Evolutionary conservation across 208 protist species (phyloP).

Genomic region (Kentomonas sorsogonicus): DNA sequence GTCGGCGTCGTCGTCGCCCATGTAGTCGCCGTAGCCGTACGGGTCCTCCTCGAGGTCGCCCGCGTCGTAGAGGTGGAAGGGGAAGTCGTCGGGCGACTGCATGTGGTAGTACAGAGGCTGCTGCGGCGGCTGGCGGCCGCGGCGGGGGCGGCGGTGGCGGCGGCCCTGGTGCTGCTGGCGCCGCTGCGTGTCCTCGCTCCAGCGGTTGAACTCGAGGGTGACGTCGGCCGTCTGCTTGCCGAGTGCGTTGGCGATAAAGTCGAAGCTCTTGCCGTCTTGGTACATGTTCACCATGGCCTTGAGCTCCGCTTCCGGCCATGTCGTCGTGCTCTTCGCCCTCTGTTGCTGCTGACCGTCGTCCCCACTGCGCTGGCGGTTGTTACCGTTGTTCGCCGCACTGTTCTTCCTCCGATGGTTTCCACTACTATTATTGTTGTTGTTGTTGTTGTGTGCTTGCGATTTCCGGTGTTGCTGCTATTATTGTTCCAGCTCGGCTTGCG

Average conservation of each 20-base stretch:
- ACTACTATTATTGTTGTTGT: slow-evolving; percentile 2
- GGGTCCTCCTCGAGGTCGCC: slow-evolving; percentile 32
- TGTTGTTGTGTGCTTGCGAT: slow-evolving; percentile 6
- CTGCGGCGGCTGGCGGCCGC: no score
- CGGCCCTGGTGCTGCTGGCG: slow-evolving; percentile 2
- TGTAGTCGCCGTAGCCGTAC: slow-evolving; percentile 63
- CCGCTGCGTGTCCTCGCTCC: slow-evolving; percentile 54
- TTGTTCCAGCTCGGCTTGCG: neutral
- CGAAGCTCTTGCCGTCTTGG: slow-evolving; percentile 88
- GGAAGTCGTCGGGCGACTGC: slow-evolving; percentile 63
- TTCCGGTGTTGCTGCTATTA: slow-evolving; percentile 16
- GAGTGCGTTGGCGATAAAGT: slow-evolving; percentile 87
- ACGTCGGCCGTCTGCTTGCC: slow-evolving; percentile 58
- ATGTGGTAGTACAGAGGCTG: slow-evolving; percentile 51
- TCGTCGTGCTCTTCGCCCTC: slow-evolving; percentile 33
- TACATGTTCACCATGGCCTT: slow-evolving; percentile 87
- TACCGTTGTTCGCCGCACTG: no score
- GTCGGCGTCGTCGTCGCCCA: slow-evolving; percentile 15
- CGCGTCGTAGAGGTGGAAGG: slow-evolving; percentile 39
- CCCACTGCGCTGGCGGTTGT: slow-evolving; percentile 9
- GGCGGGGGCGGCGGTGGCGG: no score
- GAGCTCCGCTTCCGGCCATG: slow-evolving; percentile 66
- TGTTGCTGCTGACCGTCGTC: slow-evolving; percentile 11
- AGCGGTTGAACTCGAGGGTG: slow-evolving; percentile 79
- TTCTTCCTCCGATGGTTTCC: neutral